Conservation (phyloP, 202 grass and related monocot genomes). For the Carex sylvatica region DNA sequence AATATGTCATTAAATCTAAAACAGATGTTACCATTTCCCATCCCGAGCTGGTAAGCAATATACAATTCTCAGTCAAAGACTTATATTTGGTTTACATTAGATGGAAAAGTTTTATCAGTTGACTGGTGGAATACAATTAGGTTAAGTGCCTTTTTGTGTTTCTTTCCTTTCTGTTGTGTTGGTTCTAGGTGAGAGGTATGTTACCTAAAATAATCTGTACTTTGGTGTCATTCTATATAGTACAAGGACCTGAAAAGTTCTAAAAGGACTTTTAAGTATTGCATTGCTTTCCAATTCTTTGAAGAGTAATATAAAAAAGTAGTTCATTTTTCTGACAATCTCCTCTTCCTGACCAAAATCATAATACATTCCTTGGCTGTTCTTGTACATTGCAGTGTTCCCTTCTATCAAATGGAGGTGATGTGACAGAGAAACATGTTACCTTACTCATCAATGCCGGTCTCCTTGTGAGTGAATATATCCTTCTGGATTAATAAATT, state of each 20-base stretch:
- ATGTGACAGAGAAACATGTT: slow-evolving; percentile 66
- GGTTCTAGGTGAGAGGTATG: not conserved
- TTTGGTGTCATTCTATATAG: not conserved
- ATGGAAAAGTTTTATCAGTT: not conserved
- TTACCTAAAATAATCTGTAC: not conserved
- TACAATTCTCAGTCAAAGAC: not conserved
- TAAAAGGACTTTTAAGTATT: not conserved
- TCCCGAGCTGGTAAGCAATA: slow-evolving; percentile 51
- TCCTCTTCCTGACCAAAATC: slow-evolving; percentile 1
- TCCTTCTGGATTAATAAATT: not conserved
- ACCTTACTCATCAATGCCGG: slow-evolving; percentile 74
- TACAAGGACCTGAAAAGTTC: not conserved
- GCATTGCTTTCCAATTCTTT: not conserved
- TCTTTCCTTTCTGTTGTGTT: not conserved
- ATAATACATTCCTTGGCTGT: slow-evolving; percentile 14
- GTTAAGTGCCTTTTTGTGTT: not conserved
- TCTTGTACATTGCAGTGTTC: slow-evolving; percentile 53
- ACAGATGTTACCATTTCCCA: slow-evolving; percentile 74
- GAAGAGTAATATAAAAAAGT: not conserved
- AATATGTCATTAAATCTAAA: slow-evolving; percentile 61
- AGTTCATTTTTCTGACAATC: not conserved
- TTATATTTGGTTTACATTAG: slow-evolving; percentile 14
- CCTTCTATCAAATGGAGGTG: slow-evolving; percentile 63
- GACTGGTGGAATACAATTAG: not conserved
- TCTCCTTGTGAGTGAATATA: slow-evolving; percentile 61